A percentile compares a stretch with the other conserved stretches of the same genome.
Evolutionary conservation across 768 basidiomycete species (phyloP).

Genomic region (Lepiota subincarnata): DNA sequence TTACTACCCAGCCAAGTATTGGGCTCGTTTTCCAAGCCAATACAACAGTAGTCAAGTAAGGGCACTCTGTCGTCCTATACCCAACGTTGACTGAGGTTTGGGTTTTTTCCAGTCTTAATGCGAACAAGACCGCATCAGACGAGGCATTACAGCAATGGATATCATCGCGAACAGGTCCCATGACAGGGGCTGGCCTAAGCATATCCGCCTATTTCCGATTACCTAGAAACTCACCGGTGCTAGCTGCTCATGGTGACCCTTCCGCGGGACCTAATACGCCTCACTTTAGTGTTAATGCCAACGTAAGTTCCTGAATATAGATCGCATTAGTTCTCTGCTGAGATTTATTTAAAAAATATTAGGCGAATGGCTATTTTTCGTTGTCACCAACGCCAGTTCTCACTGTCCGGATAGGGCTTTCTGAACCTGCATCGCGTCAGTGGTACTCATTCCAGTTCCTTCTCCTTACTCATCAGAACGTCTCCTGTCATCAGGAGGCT

Average conservation of each 20-base stretch:
- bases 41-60: constrained; percentile 1
- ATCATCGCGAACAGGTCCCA: not conserved
- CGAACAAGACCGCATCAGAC: not conserved
- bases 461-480: not conserved
- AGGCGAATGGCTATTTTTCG: constrained; percentile 6
- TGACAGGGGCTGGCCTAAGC: constrained; percentile 1
- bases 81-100: no score
- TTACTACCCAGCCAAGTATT: not conserved
- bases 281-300: constrained; percentile 9
- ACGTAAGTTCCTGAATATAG: not conserved
- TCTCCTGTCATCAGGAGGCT: constrained; percentile 8
- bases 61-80: not conserved
- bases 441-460: not conserved
- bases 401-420: not conserved
- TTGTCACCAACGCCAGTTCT: not conserved
- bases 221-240: not conserved
- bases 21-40: not conserved
- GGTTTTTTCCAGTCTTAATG: not conserved
- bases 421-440: constrained; percentile 6
- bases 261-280: constrained; percentile 13
- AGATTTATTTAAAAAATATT: no score
- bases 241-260: constrained; percentile 9
- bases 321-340: no score
- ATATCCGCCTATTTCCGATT: constrained; percentile 3
- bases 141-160: constrained; percentile 8